phyloP scores from a whole-genome alignment of 2,329 filamentous ascomycete species.

The Aspergillus melleus region DNA sequence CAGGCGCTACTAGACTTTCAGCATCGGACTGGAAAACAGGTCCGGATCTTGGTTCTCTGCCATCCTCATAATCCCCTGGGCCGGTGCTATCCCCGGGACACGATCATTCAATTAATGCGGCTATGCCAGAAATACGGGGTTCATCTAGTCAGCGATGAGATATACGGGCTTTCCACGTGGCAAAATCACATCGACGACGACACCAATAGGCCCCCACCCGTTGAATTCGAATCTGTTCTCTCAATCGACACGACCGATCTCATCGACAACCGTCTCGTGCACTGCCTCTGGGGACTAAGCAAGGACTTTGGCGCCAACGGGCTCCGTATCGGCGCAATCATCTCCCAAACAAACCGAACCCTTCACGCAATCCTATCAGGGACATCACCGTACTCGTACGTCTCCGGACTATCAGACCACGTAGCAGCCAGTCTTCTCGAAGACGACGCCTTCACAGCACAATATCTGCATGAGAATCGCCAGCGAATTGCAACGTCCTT shows the following conservation, averaged over 20 bases:
- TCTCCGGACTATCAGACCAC: constrained; percentile 46
- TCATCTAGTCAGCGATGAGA: constrained; percentile 60
- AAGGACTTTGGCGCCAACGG: constrained; percentile 61
- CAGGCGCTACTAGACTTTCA: constrained; percentile 39
- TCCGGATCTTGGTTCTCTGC: constrained; percentile 51
- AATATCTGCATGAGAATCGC: constrained; percentile 49
- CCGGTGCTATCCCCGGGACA: constrained; percentile 39
- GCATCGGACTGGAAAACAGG: constrained; percentile 37
- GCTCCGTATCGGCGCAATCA: constrained; percentile 49
- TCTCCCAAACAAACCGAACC: constrained; percentile 48
- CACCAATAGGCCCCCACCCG: constrained; percentile 8
- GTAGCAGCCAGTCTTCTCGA: constrained; percentile 44
- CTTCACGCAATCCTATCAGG: constrained; percentile 42
- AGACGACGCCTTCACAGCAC: constrained; percentile 45
- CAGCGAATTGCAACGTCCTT: constrained; percentile 44
- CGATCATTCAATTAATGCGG: constrained; percentile 32
- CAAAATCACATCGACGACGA: constrained; percentile 37
- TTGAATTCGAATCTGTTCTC: constrained; percentile 49
- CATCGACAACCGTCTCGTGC: constrained; percentile 52
- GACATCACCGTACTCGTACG: constrained; percentile 49
- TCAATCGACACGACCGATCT: constrained; percentile 45
- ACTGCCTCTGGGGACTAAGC: constrained; percentile 51
- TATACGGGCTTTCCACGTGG: constrained; percentile 58
- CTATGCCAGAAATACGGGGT: constrained; percentile 53
- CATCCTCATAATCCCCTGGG: constrained; percentile 56